These are phyloP conservation scores for Phylloporus arenicola DNA, from an alignment of 768 basidiomycete species.

Conservation along the genomic window DNA sequence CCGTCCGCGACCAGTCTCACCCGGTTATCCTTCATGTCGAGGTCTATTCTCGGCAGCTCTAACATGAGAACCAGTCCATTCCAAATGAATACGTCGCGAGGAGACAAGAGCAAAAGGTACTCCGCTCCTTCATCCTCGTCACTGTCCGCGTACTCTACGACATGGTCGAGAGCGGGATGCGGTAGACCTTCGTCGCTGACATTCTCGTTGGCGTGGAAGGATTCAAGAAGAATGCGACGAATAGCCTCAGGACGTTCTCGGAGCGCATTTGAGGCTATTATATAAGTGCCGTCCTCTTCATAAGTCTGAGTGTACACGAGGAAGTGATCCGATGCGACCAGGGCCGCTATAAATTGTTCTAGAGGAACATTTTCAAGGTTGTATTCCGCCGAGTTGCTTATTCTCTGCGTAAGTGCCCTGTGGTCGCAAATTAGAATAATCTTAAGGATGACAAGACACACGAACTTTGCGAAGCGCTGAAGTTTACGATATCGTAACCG, in stretches of 20 bases:
- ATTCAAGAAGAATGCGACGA: conserved; percentile 73
- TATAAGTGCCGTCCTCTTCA: conserved; percentile 89
- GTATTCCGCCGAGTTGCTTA: conserved; percentile 93
- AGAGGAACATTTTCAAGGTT: conserved; percentile 67
- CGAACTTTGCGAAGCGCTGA: conserved; percentile 83
- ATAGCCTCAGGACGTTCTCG: conserved; percentile 73
- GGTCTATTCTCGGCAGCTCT: conserved; percentile 67
- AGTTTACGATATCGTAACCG: conserved; percentile 88
- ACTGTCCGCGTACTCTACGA: conserved; percentile 37
- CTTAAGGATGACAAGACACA: neutral
- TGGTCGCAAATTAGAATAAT: conserved; percentile 4
- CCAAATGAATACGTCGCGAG: conserved; percentile 85
- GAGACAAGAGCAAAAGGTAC: conserved; percentile 85
- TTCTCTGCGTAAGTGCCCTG: conserved; percentile 74
- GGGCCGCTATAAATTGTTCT: conserved; percentile 70
- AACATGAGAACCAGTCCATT: conserved; percentile 81
- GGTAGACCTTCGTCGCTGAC: conserved; percentile 44
- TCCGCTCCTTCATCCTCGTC: conserved; percentile 55
- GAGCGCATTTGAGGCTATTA: conserved; percentile 75
- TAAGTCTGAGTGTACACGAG: conserved; percentile 85
- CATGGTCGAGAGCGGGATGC: conserved; percentile 37
- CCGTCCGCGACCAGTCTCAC: conserved; percentile 92
- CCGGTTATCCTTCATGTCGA: conserved; percentile 81
- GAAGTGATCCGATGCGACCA: conserved; percentile 85
- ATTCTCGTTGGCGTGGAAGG: conserved; percentile 72